These are phyloP conservation scores for Arabis alpina DNA, from an alignment of 345 rosid genomes.

Conservation along the genomic window DNA sequence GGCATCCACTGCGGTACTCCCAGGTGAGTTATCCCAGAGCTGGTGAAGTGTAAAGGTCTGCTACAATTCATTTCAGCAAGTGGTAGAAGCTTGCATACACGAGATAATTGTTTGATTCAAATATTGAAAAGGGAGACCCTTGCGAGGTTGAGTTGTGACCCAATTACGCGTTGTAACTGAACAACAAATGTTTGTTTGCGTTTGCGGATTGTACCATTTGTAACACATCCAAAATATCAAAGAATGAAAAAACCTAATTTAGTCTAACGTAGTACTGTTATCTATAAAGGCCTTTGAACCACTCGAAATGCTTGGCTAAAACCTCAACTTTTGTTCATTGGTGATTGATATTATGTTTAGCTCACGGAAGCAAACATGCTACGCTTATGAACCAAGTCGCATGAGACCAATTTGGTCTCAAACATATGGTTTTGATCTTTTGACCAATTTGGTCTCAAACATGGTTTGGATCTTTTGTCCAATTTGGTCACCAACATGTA, in stretches of 20 bases:
- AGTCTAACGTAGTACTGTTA: not conserved
- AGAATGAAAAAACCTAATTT: constrained; percentile 12
- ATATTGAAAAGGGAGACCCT: not conserved
- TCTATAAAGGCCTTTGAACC: not conserved
- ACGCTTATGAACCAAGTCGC: too few relatives aligned
- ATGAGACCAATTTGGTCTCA: too few relatives aligned
- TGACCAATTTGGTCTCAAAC: not conserved
- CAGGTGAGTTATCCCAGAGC: constrained; percentile 12
- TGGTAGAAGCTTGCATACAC: constrained; percentile 12
- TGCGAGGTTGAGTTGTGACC: constrained; percentile 4
- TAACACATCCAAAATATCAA: constrained; percentile 17
- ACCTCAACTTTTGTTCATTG: not conserved
- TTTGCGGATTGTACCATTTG: constrained; percentile 24
- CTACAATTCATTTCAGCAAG: constrained; percentile 21
- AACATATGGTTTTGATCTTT: too few relatives aligned
- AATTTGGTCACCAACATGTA: not conserved
- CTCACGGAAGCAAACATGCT: not conserved
- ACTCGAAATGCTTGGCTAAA: not conserved
- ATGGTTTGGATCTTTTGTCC: not conserved
- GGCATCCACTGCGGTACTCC: not conserved
- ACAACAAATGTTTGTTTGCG: constrained; percentile 28
- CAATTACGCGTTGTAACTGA: constrained; percentile 14
- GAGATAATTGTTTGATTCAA: constrained; percentile 13
- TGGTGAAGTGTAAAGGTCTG: constrained; percentile 21
- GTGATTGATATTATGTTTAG: not conserved